Conservation (phyloP, 768 basidiomycete species). For the Pleurotus giganteus region DNA sequence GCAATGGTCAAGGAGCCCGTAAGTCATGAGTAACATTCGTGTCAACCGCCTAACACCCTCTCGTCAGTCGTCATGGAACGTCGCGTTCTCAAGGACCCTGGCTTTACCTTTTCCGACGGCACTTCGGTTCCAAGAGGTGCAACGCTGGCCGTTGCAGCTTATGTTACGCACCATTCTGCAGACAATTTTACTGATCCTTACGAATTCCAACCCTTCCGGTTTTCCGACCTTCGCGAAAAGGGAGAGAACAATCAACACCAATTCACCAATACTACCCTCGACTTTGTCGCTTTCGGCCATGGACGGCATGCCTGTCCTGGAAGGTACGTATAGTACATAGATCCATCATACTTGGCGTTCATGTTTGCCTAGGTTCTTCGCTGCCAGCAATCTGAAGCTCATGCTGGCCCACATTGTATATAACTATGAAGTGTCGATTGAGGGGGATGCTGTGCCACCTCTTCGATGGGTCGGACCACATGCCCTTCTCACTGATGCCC, state of each 20-base stretch:
- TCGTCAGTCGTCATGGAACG: conserved; percentile 17
- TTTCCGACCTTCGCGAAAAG: conserved; percentile 14
- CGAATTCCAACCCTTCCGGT: conserved; percentile 16
- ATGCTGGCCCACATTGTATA: conserved; percentile 10
- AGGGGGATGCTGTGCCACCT: conserved; percentile 7
- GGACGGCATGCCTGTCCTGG: conserved; percentile 18
- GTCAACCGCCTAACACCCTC: background rate
- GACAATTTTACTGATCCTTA: background rate
- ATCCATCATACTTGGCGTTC: conserved; percentile 13
- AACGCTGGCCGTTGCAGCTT: background rate
- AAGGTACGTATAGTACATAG: background rate
- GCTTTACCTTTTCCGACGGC: conserved; percentile 24
- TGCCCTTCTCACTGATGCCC: background rate
- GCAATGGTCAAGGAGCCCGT: conserved; percentile 15
- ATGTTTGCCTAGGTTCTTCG: conserved; percentile 28
- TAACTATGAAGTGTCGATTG: conserved; percentile 2
- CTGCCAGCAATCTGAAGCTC: conserved; percentile 7
- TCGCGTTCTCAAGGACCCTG: conserved; percentile 15
- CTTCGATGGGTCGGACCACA: background rate
- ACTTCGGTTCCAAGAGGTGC: conserved; percentile 18
- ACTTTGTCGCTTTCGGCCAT: conserved; percentile 20
- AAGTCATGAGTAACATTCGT: conserved; percentile 10
- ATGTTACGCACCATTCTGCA: conserved; percentile 5
- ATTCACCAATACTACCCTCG: conserved; percentile 14
- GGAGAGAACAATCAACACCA: conserved; percentile 10